Evolutionary conservation across 495 filamentous ascomycete genomes (phyloP).

Genomic region (Hypoxylon crocopeplum): DNA sequence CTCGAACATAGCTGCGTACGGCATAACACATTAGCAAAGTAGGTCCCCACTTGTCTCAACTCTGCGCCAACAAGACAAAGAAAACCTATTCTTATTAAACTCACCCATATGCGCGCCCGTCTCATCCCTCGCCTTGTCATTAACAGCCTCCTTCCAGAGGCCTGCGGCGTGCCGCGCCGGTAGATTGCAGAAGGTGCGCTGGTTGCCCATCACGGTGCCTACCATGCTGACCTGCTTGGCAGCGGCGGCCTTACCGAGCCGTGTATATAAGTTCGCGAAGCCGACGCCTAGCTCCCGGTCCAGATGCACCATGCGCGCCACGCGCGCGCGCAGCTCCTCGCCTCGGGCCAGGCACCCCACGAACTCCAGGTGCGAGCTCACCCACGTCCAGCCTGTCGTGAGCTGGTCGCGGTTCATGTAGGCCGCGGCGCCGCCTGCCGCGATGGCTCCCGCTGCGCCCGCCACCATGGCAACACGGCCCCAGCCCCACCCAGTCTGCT

Average conservation of each 20-base stretch:
- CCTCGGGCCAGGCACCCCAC: constrained; percentile 83
- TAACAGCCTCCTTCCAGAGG: constrained; percentile 72
- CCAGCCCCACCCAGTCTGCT: constrained; percentile 69
- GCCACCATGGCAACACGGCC: constrained; percentile 84
- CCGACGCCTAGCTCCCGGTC: constrained; percentile 64
- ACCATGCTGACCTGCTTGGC: constrained; percentile 51
- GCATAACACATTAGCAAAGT: constrained; percentile 28
- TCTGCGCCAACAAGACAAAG: background rate
- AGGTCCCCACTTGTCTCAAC: background rate
- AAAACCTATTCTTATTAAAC: constrained; percentile 18
- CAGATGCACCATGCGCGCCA: constrained; percentile 64
- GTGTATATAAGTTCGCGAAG: constrained; percentile 83
- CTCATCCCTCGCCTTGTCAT: constrained; percentile 81
- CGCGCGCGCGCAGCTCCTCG: constrained; percentile 74
- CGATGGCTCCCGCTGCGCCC: constrained; percentile 79
- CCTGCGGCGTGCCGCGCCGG: constrained; percentile 61
- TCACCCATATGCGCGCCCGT: constrained; percentile 77
- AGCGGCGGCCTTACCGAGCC: constrained; percentile 69
- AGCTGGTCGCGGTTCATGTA: constrained; percentile 85
- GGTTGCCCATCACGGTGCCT: constrained; percentile 60
- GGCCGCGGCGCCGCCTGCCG: constrained; percentile 85
- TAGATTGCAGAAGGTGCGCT: constrained; percentile 83
- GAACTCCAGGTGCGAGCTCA: constrained; percentile 92
- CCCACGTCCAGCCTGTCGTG: constrained; percentile 75
- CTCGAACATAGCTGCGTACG: constrained; percentile 72